Evolutionary conservation across 2,329 filamentous ascomycete species (phyloP).

Genomic region (Aspergillus sp.): DNA sequence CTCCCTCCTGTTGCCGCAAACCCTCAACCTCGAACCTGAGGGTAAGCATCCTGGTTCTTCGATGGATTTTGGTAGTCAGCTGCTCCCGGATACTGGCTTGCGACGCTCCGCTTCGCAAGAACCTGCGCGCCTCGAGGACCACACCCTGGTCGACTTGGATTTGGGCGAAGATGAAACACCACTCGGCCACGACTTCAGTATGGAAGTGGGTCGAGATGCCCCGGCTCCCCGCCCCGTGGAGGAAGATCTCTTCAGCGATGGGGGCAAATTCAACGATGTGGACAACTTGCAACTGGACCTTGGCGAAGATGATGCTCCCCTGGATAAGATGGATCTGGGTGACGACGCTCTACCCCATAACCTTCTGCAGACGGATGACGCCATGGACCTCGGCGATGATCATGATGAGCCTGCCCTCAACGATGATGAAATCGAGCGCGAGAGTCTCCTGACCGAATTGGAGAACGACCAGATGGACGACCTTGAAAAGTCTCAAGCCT

Average conservation of each 20-base stretch:
- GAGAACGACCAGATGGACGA: conserved; percentile 61
- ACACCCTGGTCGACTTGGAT: conserved; percentile 73
- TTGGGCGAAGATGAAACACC: conserved; percentile 67
- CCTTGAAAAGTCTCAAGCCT: conserved; percentile 47
- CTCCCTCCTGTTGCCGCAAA: conserved; percentile 76
- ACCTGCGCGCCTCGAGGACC: conserved; percentile 61
- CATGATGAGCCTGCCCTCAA: conserved; percentile 55
- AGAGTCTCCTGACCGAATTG: conserved; percentile 70
- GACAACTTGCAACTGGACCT: conserved; percentile 49
- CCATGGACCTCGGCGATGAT: conserved; percentile 51
- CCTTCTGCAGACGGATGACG: conserved; percentile 58
- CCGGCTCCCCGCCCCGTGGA: conserved; percentile 65
- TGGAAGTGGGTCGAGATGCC: conserved; percentile 90
- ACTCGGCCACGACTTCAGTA: conserved; percentile 65
- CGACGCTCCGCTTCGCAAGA: conserved; percentile 52
- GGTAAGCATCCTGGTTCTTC: conserved; percentile 38
- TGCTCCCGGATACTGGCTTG: conserved; percentile 67
- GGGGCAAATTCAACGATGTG: conserved; percentile 65
- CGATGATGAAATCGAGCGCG: conserved; percentile 55
- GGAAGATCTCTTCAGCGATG: conserved; percentile 57
- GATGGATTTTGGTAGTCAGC: conserved; percentile 71
- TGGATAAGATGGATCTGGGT: conserved; percentile 40
- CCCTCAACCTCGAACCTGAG: conserved; percentile 53
- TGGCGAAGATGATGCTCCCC: conserved; percentile 49
- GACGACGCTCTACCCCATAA: conserved; percentile 52